These are phyloP conservation scores for Lasiodiplodia hormozganensis DNA, from an alignment of 2,329 filamentous ascomycete species.

Conservation along the genomic window DNA sequence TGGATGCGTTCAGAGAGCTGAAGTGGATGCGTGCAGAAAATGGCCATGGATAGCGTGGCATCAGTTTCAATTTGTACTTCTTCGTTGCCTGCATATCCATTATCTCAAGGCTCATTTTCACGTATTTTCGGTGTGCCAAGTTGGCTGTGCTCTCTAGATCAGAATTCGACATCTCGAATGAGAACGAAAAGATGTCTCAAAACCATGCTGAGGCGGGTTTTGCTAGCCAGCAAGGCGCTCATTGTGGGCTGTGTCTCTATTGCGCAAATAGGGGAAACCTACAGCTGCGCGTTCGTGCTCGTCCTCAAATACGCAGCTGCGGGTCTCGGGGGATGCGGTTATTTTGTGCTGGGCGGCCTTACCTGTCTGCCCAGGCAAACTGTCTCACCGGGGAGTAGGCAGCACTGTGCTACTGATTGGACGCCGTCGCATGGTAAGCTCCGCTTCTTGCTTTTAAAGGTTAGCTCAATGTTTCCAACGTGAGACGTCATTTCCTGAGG, in stretches of 20 bases:
- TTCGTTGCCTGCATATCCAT: not conserved
- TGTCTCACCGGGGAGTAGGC: too few relatives aligned
- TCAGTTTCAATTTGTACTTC: not conserved
- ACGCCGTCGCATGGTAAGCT: too few relatives aligned
- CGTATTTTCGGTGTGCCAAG: not conserved
- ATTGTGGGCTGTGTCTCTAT: not conserved
- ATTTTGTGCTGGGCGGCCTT: too few relatives aligned
- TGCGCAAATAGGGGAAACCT: not conserved
- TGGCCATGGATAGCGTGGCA: too few relatives aligned
- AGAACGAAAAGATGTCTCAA: not conserved
- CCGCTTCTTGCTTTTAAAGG: too few relatives aligned
- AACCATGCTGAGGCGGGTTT: not conserved
- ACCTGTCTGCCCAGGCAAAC: too few relatives aligned
- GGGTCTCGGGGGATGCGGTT: not conserved
- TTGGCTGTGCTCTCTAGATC: not conserved
- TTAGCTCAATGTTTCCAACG: too few relatives aligned
- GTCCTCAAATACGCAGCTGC: not conserved
- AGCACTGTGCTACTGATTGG: too few relatives aligned
- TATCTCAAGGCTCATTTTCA: not conserved
- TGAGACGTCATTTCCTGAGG: not conserved
- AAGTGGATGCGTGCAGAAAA: too few relatives aligned
- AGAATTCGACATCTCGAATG: not conserved
- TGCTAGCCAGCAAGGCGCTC: not conserved
- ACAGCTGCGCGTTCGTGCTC: not conserved
- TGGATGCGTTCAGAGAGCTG: too few relatives aligned